Base-by-base conservation (phyloP, 2,329 filamentous ascomycete genomes). In the Fusarium sp. region DNA sequence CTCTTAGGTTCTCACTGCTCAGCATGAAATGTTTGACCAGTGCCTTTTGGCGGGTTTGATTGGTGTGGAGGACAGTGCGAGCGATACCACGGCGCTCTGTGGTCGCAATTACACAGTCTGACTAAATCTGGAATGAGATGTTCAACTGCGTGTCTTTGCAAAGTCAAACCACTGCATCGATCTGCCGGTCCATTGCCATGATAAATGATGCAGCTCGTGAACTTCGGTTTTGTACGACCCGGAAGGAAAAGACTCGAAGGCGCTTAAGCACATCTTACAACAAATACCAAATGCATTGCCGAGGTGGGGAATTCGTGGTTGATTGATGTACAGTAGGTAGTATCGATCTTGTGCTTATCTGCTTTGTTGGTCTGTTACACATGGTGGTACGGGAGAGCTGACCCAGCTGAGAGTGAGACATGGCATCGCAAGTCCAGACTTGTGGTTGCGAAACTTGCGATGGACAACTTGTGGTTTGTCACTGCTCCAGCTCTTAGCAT, bases 341-440 rank as follows among this genome's bases (percentile, higher is more conserved):
- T 40, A 60, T 67, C 48, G 65, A 68, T 68, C 59, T 67, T 68
- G 65, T 68, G 51, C 56, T 52, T 45, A 55, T 44, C 49, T 64
- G 37, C 49, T 26, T 46, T 51, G 56, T 28, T 67, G 52, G 45
- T 28, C 39, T 45, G 56, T 62, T 51, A 47, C 40, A 58, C 56
- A 69, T 35, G 46, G 51, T 56, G 48, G 53, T 33, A 24, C 39
- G 30, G 50, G 56, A 39, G 39, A 67, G 53, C 35, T 37, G 35
- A 67, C 49, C 35, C n/a, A 17, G 17, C 35, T n/a, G 9, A 40
- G 35, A n/a, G 55, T 68, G 65, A 68, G 65, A 62, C 55, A 51
- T 49, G 45, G 37, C 49, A 56, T 62, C 20, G 46, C 39, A 52
- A 32, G 43, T 7, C 30, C 6, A 53, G 41, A 43, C 53, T 59